Conservation (phyloP, 1,139 yeast species). For the Nadsonia commutata region DNA sequence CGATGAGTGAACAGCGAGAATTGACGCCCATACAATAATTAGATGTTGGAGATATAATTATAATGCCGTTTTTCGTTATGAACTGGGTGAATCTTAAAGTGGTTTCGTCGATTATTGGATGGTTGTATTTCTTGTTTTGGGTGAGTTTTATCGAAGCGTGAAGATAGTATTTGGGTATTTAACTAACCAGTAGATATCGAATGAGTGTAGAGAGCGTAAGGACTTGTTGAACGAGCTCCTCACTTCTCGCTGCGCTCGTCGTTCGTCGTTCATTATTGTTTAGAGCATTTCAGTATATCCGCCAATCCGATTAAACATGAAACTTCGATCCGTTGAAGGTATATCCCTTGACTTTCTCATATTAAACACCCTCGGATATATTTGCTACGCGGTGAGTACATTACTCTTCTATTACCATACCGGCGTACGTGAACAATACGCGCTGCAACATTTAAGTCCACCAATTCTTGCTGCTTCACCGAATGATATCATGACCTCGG, state of each 20-base stretch:
- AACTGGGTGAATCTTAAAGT: constrained; percentile 5
- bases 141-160: constrained; percentile 14
- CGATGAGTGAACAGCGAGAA: neutral
- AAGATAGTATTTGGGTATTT: neutral
- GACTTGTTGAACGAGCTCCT: neutral
- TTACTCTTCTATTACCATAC: constrained; percentile 25
- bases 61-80: neutral
- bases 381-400: constrained; percentile 28
- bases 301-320: constrained; percentile 25
- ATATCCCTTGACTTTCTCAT: constrained; percentile 30
- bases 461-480: too few relatives aligned
- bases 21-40: neutral
- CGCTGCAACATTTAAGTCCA: constrained; percentile 14
- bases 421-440: constrained; percentile 27
- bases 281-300: constrained; percentile 35
- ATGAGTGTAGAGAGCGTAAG: neutral
- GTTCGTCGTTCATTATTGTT: constrained; percentile 10
- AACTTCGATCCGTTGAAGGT: constrained; percentile 30
- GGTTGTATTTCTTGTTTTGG: constrained; percentile 19
- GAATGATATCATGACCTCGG: too few relatives aligned
- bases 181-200: neutral
- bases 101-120: constrained; percentile 16
- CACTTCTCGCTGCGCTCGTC: too few relatives aligned
- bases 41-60: neutral
- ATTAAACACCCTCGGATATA: constrained; percentile 30